Percentiles rank a stretch among this genome's conserved stretches.
Evolutionary conservation across 805 yeast genomes (phyloP).

Genomic region (Kodamaea sagamina): DNA sequence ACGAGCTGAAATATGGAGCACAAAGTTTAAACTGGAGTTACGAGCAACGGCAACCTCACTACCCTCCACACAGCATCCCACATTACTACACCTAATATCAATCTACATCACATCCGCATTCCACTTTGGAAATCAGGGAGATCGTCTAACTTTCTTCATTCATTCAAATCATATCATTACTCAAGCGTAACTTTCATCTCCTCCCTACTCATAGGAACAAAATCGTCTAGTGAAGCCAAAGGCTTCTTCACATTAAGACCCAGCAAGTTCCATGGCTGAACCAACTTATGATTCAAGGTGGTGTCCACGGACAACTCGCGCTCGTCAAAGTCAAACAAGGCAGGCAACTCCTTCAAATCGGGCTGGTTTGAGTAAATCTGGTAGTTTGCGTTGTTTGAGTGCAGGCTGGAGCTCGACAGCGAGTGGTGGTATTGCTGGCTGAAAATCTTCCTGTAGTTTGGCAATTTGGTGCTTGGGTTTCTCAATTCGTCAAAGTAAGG

Average conservation of each 20-base stretch:
- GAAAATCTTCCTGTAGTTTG: slow-evolving; percentile 45
- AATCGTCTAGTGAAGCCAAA: slow-evolving; percentile 29
- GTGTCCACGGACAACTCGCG: slow-evolving; percentile 53
- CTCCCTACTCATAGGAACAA: slow-evolving; percentile 42
- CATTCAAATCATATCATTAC: slow-evolving; percentile 16
- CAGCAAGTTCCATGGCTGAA: slow-evolving; percentile 38
- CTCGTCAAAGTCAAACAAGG: slow-evolving; percentile 52
- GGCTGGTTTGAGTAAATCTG: slow-evolving; percentile 43
- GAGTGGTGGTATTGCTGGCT: slow-evolving; percentile 33
- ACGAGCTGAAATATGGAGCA: too few species aligned
- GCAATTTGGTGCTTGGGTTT: slow-evolving; percentile 37
- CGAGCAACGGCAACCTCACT: too few species aligned
- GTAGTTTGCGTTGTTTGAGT: slow-evolving; percentile 43
- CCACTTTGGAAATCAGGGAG: too few species aligned
- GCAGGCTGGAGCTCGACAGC: slow-evolving; percentile 16
- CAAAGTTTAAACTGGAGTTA: too few species aligned
- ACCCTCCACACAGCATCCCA: too few species aligned
- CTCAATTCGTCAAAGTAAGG: slow-evolving; percentile 59
- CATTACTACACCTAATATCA: too few species aligned
- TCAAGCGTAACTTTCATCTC: slow-evolving; percentile 36
- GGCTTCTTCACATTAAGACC: slow-evolving; percentile 26
- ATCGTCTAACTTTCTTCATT: not conserved
- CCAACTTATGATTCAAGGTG: slow-evolving; percentile 36
- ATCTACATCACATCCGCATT: too few species aligned
- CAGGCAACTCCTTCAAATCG: slow-evolving; percentile 47